Base-by-base conservation (phyloP, 495 filamentous ascomycete genomes). In the Articulospora tetracladia region DNA sequence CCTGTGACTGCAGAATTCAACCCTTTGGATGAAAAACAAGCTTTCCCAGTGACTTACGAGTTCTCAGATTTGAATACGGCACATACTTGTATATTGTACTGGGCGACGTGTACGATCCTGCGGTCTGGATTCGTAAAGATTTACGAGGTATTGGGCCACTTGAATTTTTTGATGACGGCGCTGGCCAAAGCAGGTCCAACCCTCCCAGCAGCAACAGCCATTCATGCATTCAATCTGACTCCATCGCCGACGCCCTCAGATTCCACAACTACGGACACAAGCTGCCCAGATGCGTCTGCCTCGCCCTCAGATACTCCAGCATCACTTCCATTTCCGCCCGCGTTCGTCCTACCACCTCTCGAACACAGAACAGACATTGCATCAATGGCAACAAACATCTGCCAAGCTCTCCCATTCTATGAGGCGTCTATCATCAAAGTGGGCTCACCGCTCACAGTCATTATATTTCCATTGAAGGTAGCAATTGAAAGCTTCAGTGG, bases 361-460 rank as follows among this genome's bases (percentile, higher is more conserved):
- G 64, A 58, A 2, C 66, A 72, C 26, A 63, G 71, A 1, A 46
- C 46, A 22, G 62, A 71, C 41, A 65, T 68, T 51, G 19, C 66
- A 8, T 51, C 26, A 11, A 57, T 73, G 54, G 68, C 66, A 7
- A 60, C 67, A 13, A 64, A 69, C 50, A 72, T 76, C 19, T 72
- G 70, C 32, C 72, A 73, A 53, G 68, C 70, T 1, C 52, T 73
- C 10, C 68, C 72, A 44, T 76, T 66, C 32, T 68, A 65, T 25
- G 19, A 71, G 10, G 41, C 65, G 22, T 56, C 68, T 25, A 57
- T 67, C 1, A 48, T 0, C 3, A 46, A 25, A 22, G 34, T 25
- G 2, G 13, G 26, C 3, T 22, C 47, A 24, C 11, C 55, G 1
- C 39, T 23, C 12, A 4, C n/a, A 12, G 4, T 1, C n/a, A 19